Evolutionary conservation across 495 filamentous ascomycete genomes (phyloP), one percentile per base, ranked within the genome.

Genomic region (Chaetomium cochliodes): DNA sequence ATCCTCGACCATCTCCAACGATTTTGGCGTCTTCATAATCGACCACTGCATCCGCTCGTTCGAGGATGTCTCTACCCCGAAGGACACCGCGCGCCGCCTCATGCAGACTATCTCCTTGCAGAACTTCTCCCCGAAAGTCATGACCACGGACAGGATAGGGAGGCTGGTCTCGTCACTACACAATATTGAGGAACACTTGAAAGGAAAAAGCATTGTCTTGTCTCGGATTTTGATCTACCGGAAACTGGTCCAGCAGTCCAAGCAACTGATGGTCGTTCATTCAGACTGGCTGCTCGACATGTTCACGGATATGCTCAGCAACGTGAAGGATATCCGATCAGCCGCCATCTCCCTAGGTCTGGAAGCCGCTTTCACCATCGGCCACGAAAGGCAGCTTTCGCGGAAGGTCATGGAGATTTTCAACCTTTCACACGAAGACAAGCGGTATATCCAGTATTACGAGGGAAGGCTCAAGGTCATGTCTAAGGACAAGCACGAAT

Each of bases 241-340:
- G 62, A 88, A 84, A 50, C 77, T 98, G 8, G 72, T 96, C 20
- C 79, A 77, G 55, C 90, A 94, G 74, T 81, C 83, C 13, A 89
- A 82, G 63, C 69, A 80, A 5, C 76, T 82, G 20, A 96, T 98
- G 86, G 65, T 84, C 13, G 67, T 79, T 6, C 80, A 87, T 47
- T 79, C 83, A 0, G 80, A 89, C 58, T 98, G 93, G 93, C 81
- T 96, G 44, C 78, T 87, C 33, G 88, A 93, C 71, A 74, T 96
- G n/a, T 85, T 97, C 60, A 84, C 82, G 25, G 90, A 91, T 33
- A 85, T 96, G 76, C 83, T 96, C 23, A 90, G 90, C 73, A 87
- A 76, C 58, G 73, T 92, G 56, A 90, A 87, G 66, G 92, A 96
- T 50, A 87, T 91, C 41, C 80, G 91, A 49, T 72, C 79, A 3